These are phyloP conservation scores for Diutina sp. DNA, from an alignment of 1,139 yeast species.

Conservation along the genomic window DNA sequence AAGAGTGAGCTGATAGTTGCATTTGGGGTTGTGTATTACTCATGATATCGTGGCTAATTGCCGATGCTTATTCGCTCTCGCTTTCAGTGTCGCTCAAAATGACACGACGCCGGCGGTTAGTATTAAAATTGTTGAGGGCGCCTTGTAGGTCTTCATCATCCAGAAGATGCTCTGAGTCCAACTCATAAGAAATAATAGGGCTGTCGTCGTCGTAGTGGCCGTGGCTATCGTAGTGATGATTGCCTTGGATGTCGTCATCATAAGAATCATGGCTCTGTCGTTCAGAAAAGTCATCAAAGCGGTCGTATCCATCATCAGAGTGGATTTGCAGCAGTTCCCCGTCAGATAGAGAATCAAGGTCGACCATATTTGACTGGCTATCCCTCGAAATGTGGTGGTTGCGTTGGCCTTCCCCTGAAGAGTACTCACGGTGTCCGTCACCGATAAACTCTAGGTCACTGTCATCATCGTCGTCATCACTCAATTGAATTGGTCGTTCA, in stretches of 20 bases:
- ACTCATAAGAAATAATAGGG: neutral
- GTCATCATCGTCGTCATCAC: neutral
- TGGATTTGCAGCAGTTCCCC: neutral
- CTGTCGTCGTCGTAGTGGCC: neutral
- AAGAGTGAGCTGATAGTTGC: neutral
- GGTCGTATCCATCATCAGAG: neutral
- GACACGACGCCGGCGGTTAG: neutral
- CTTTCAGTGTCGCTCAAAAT: neutral
- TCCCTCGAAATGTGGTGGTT: neutral
- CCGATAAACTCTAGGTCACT: neutral
- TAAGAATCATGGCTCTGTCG: neutral
- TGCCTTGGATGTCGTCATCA: neutral
- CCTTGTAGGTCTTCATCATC: neutral
- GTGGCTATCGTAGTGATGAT: neutral
- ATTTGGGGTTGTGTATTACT: neutral
- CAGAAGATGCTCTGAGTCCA: neutral
- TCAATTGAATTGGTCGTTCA: neutral
- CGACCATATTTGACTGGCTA: neutral
- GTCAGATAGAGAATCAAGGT: neutral
- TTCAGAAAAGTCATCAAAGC: neutral
- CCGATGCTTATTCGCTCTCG: neutral
- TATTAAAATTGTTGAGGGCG: neutral
- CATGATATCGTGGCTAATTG: neutral
- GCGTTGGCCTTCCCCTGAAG: neutral
- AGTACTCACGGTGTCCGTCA: neutral